Conservation (phyloP, 2,329 filamentous ascomycete species). For the Rasamsonia emersonii region DNA sequence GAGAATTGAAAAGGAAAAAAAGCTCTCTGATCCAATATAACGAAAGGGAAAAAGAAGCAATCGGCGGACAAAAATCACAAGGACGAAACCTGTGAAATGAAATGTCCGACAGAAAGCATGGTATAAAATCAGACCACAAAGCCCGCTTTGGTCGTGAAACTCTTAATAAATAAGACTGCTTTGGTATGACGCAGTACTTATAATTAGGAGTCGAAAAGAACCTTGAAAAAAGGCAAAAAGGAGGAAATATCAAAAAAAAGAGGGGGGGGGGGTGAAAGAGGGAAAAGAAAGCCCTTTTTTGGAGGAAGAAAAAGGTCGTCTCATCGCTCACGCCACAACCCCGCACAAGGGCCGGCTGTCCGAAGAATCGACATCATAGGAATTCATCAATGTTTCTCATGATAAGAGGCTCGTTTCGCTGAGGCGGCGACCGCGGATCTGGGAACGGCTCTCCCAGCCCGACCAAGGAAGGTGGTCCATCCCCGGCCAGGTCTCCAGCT, state of each 20-base stretch:
- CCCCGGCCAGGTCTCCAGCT: constrained; percentile 24
- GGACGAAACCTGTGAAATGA: constrained; percentile 2
- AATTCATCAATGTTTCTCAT: constrained; percentile 40
- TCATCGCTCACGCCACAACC: too few relatives aligned
- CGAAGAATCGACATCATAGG: too few relatives aligned
- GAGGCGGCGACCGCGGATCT: constrained; percentile 34
- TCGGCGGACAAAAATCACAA: not conserved
- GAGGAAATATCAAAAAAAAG: constrained; percentile 10
- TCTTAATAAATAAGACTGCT: constrained; percentile 2
- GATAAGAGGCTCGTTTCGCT: constrained; percentile 29
- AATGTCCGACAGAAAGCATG: constrained; percentile 11
- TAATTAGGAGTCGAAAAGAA: constrained; percentile 11
- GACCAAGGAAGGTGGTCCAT: constrained; percentile 8
- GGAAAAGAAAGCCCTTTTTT: constrained; percentile 9
- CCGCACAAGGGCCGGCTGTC: too few relatives aligned
- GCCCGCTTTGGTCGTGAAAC: constrained; percentile 34
- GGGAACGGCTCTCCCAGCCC: constrained; percentile 16
- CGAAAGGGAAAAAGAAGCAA: constrained; percentile 8
- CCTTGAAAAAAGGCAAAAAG: constrained; percentile 3
- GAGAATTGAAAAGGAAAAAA: constrained; percentile 7
- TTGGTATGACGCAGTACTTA: constrained; percentile 13
- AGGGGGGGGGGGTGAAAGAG: constrained; percentile 8
- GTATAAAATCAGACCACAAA: constrained; percentile 25
- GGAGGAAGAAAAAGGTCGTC: too few relatives aligned
- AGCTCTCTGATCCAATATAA: constrained; percentile 13